A percentile compares a stretch with the other conserved stretches of the same genome.
Conservation (phyloP, 768 basidiomycete genomes). For the Lactifluus echinatus region DNA sequence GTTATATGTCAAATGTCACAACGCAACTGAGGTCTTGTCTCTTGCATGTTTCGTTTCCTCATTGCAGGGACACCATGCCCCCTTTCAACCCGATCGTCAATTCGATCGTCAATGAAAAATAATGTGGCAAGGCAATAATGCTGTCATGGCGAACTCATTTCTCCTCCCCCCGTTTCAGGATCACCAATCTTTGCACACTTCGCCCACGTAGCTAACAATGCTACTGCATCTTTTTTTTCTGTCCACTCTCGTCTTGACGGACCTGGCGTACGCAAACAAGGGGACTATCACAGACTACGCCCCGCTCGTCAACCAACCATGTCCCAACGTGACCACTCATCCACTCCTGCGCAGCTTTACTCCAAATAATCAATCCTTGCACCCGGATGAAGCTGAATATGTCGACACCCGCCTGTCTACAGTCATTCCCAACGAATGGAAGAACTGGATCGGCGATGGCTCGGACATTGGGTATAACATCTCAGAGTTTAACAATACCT, state of each 20-base stretch:
- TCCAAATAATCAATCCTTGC: constrained; percentile 42
- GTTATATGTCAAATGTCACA: too few relatives aligned
- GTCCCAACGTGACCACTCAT: constrained; percentile 40
- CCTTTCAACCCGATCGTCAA: too few relatives aligned
- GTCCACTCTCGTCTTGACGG: background rate
- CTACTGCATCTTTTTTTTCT: background rate
- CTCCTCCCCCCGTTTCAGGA: too few relatives aligned
- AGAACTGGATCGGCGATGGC: constrained; percentile 49
- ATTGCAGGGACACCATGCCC: too few relatives aligned
- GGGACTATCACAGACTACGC: constrained; percentile 41
- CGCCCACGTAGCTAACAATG: too few relatives aligned
- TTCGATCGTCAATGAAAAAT: too few relatives aligned
- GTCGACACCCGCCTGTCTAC: constrained; percentile 34
- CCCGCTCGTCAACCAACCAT: constrained; percentile 39
- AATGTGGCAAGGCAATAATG: too few relatives aligned
- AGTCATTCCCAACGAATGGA: constrained; percentile 43
- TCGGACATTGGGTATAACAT: constrained; percentile 46
- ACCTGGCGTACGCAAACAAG: background rate
- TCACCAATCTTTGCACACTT: too few relatives aligned
- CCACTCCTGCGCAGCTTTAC: constrained; percentile 45
- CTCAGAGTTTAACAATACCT: constrained; percentile 29
- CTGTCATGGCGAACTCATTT: too few relatives aligned
- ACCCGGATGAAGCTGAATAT: constrained; percentile 42
- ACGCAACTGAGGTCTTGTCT: too few relatives aligned
- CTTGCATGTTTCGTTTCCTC: too few relatives aligned